Conservation (phyloP, 2,329 filamentous ascomycete genomes). For the Fusarium falciforme region DNA sequence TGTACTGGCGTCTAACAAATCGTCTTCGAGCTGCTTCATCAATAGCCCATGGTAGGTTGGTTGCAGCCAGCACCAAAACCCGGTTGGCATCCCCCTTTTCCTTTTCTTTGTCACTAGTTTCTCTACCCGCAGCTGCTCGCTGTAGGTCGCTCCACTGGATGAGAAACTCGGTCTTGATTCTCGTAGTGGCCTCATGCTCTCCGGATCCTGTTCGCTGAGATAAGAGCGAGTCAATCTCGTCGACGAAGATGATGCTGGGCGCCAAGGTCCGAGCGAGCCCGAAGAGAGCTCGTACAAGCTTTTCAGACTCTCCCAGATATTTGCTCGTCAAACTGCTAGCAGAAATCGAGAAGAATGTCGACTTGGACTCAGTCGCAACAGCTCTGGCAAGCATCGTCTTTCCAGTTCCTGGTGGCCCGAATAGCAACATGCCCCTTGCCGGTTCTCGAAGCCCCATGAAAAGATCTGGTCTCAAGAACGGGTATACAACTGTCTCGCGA, state of each 20-base stretch:
- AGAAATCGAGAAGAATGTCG: slow-evolving; percentile 97
- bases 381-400: slow-evolving; percentile 95
- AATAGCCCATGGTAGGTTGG: slow-evolving; percentile 97
- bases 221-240: slow-evolving; percentile 95
- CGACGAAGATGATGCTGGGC: slow-evolving; percentile 97
- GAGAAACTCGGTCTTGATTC: slow-evolving; percentile 97
- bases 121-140: slow-evolving; percentile 87
- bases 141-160: slow-evolving; percentile 98
- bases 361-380: slow-evolving; percentile 95
- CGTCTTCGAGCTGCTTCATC: slow-evolving; percentile 92
- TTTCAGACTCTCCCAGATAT: slow-evolving; percentile 95
- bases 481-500: slow-evolving; percentile 96
- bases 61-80: slow-evolving; percentile 93
- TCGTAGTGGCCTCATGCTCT: slow-evolving; percentile 91
- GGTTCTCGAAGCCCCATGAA: slow-evolving; percentile 97
- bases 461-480: slow-evolving; percentile 92
- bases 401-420: slow-evolving; percentile 96
- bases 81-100: slow-evolving; percentile 84
- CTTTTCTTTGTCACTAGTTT: slow-evolving; percentile 73
- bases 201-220: slow-evolving; percentile 84
- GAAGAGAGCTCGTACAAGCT: slow-evolving; percentile 93
- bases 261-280: slow-evolving; percentile 88
- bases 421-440: slow-evolving; percentile 93
- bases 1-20: slow-evolving; percentile 95
- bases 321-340: slow-evolving; percentile 95